phyloP scores from a whole-genome alignment of 1,284 basidiomycete species.

The Ustilago xerochloae region DNA sequence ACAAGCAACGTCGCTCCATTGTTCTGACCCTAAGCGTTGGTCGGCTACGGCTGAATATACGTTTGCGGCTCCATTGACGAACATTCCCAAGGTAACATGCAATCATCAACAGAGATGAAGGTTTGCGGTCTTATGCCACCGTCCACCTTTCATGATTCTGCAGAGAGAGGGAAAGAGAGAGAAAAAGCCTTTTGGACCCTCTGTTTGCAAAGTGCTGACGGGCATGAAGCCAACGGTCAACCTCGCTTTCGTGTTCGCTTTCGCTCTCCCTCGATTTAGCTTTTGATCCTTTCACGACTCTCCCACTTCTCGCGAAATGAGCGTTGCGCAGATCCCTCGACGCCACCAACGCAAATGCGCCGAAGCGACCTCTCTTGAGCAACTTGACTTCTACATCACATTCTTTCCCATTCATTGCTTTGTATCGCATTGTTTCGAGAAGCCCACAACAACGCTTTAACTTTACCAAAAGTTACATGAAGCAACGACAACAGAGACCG shows the following conservation, averaged over 20 bases:
- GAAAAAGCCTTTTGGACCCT: too few species aligned
- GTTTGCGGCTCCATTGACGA: background rate
- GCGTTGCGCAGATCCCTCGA: constrained; percentile 17
- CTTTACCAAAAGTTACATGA: too few species aligned
- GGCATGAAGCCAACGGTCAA: background rate
- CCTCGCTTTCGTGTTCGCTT: background rate
- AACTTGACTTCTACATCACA: too few species aligned
- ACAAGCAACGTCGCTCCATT: background rate
- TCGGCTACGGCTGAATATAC: background rate
- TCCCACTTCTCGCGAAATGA: background rate
- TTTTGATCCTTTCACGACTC: background rate
- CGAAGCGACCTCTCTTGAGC: constrained; percentile 15
- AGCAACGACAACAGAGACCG: too few species aligned
- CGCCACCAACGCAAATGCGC: constrained; percentile 32
- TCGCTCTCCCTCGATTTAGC: too few species aligned
- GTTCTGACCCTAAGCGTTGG: background rate
- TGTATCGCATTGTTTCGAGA: too few species aligned
- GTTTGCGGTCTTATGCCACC: background rate
- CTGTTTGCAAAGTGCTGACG: background rate
- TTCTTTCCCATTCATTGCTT: background rate
- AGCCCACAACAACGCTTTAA: too few species aligned
- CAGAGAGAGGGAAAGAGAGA: too few species aligned
- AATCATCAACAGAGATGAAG: background rate
- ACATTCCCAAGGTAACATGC: too few species aligned
- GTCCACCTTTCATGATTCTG: too few species aligned